These are phyloP conservation scores for Kokia cookei DNA, from an alignment of 441 rosid genomes.

Conservation along the genomic window DNA sequence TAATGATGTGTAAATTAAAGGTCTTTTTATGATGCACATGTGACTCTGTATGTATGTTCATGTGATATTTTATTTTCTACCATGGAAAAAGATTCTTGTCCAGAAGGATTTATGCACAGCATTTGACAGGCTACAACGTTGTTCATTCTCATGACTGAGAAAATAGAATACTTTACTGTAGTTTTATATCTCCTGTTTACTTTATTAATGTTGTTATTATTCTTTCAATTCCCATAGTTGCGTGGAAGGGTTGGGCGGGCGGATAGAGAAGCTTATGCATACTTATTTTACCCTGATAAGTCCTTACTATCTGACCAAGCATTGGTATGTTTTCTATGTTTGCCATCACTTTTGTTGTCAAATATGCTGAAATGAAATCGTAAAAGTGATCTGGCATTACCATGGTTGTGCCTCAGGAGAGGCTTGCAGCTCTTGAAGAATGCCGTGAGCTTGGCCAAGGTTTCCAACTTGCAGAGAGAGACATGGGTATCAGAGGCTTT, in stretches of 20 bases:
- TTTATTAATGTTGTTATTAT: conserved; percentile 7
- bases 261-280: conserved; percentile 95
- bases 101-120: background rate
- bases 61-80: conserved; percentile 3
- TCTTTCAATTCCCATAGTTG: conserved; percentile 41
- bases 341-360: conserved; percentile 12
- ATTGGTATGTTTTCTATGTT: conserved; percentile 39
- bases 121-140: background rate
- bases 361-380: background rate
- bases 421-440: conserved; percentile 91
- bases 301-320: conserved; percentile 75
- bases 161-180: background rate
- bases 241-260: conserved; percentile 99
- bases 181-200: background rate
- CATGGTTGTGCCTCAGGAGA: conserved; percentile 57
- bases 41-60: background rate
- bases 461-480: conserved; percentile 96
- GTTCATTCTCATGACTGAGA: background rate
- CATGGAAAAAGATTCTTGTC: background rate
- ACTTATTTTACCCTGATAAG: conserved; percentile 88
- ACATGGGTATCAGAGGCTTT: conserved; percentile 98
- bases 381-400: conserved; percentile 5
- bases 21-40: background rate
- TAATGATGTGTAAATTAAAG: background rate
- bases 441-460: conserved; percentile 97